Evolutionary conservation across 73 alveolate genomes (phyloP).

Genomic region (Effrenium voratum): DNA sequence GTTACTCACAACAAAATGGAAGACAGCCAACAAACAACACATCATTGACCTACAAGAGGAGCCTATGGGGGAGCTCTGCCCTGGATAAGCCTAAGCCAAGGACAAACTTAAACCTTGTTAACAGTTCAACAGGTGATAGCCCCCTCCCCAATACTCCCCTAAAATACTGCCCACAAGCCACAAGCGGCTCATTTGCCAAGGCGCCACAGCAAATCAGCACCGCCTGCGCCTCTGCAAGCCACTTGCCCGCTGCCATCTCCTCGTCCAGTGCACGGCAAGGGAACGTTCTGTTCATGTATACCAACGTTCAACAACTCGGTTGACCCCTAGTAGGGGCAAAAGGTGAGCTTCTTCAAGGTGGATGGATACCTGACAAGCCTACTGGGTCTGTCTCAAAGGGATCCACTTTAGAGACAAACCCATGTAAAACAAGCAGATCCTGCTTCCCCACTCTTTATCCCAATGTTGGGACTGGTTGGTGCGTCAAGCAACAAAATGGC

Average conservation of each 20-base stretch:
- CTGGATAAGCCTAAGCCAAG: neutral
- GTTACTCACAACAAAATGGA: too few species aligned
- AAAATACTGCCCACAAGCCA: too few species aligned
- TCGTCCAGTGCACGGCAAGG: neutral
- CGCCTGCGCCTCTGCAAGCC: neutral
- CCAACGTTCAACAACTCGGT: neutral
- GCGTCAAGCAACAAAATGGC: too few species aligned
- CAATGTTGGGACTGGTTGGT: too few species aligned
- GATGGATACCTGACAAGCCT: neutral
- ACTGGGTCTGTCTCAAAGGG: neutral
- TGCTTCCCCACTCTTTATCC: neutral
- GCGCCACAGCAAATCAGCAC: neutral
- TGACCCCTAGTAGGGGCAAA: neutral
- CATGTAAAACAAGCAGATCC: neutral
- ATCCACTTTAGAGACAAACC: neutral
- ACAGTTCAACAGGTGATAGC: neutral
- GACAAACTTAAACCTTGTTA: neutral
- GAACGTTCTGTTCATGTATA: neutral
- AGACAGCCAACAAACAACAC: too few species aligned
- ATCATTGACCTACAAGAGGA: too few species aligned
- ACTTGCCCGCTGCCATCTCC: neutral
- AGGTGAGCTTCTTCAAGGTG: neutral
- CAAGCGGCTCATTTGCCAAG: too few species aligned
- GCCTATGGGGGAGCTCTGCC: neutral
- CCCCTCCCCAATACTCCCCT: neutral